Evolutionary conservation across 2,329 filamentous ascomycete species (phyloP), one percentile per base, ranked within the genome.

Genomic region (Mycosphaerella arachidis): DNA sequence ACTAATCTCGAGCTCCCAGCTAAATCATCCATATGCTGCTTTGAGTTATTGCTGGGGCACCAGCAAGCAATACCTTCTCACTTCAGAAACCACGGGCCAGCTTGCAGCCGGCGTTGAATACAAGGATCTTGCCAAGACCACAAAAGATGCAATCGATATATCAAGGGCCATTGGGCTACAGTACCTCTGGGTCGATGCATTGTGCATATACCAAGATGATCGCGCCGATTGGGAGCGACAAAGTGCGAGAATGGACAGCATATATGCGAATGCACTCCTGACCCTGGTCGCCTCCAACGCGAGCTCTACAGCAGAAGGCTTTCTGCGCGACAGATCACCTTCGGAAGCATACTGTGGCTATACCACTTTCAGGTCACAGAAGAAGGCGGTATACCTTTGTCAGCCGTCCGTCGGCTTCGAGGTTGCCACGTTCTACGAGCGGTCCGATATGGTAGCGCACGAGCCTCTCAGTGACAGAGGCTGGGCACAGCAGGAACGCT

Each of bases 171-270:
- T 61, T 12, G 52, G 31, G 6, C 6, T 56, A 9, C 35, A 48
- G 10, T 46, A 53, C 30, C 18, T 61, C 10, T 63, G 61, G 58
- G 58, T 63, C 13, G 58, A 63, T 27, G 43, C 48, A 9, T 30
- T 63, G 6, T 63, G 58, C 53, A 63, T 63, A n/a, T 54, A 54
- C n/a, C 61, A 61, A 46, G 55, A 55, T 33, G 48, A 60, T 37
- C 9, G 40, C 6, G 1, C 16, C n/a, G 54, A 61, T 20, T 61
- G 59, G 59, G n/a, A 45, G 9, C 5, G n/a, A 16, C 30, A 61
- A 37, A 50, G 43, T 6, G 35, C 45, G 3, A 27, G 20, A 1
- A 59, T 56, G 57, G 43, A 27, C 43, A 40, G 13, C 8, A 46
- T 59, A 4, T 59, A 43, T 46, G 20, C 13, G 18, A 59, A 59